Base-by-base conservation (phyloP, 2,329 filamentous ascomycete species). In the Sporothrix pallida region DNA sequence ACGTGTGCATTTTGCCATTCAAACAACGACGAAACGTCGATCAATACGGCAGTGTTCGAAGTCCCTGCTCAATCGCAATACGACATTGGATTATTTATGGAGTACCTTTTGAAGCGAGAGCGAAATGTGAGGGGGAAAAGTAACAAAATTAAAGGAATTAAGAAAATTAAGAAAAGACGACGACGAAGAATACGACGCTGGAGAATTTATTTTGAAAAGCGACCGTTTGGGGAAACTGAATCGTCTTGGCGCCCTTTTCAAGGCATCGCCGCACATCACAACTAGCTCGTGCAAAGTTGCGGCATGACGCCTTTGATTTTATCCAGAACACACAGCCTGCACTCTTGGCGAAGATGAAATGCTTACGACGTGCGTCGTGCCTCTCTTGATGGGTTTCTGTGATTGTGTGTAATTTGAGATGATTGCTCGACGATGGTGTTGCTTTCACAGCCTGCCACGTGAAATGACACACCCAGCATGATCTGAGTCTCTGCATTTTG, bases 1-100 rank as follows among this genome's bases (percentile, higher is more conserved):
- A 52, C 54, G 44, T 26, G 48, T 50, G 46, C 60, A 69, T 69
- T 69, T 65, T 13, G 26, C 2, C 52, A 2, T 52, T 65, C 52
- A 74, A 72, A 70, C 70, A 2, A 8, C 17, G 15, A 48, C 74
- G 76, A 78, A 77, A 77, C 76, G 76, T 58, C 75, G 74, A 77
- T 78, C 76, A 77, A 72, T 74, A 74, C 72, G 70, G 73, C 50
- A 26, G 10, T 71, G 74, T 75, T 74, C 74, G 68, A 73, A 62
- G 44, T 73, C 71, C 69, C 70, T 58, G 69, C 20, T 15, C 26
- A 52, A 20, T 48, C 10, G 4, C 23, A 42, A 56, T 54, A 69
- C 67, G 26, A 69, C 67, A 37, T 37, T 37, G 31, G 31, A 37
- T 37, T 37, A 37, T 37, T 37, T 37, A 37, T 37, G 31, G 31